phyloP scores from a whole-genome alignment of 306 rosid species.

The Fragaria vesca region DNA sequence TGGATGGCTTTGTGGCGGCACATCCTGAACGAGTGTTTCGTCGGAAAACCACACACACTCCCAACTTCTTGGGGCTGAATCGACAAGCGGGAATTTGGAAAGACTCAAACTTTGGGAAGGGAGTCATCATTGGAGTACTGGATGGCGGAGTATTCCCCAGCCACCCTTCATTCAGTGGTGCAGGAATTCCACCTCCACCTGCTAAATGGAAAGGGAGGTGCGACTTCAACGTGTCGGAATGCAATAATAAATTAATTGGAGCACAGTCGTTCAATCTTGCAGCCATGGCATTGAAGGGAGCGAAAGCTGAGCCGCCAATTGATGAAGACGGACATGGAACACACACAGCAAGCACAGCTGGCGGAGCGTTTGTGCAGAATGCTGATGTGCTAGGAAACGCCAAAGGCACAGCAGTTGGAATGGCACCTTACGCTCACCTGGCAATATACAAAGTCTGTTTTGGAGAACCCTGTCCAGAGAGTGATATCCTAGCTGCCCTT shows the following conservation, averaged over 20 bases:
- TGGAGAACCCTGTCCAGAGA: constrained; percentile 37
- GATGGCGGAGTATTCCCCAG: constrained; percentile 59
- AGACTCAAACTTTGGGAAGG: constrained; percentile 69
- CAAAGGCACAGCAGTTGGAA: constrained; percentile 69
- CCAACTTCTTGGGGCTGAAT: constrained; percentile 62
- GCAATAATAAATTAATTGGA: constrained; percentile 80
- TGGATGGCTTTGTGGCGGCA: constrained; percentile 57
- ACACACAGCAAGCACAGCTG: constrained; percentile 74
- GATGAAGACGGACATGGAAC: constrained; percentile 69
- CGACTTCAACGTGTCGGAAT: constrained; percentile 44
- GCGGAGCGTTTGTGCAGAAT: constrained; percentile 52
- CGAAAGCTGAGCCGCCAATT: constrained; percentile 43
- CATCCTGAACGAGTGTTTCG: constrained; percentile 40
- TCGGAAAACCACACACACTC: constrained; percentile 62
- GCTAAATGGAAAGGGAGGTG: constrained; percentile 80
- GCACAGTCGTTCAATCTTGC: constrained; percentile 59
- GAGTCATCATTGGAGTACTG: constrained; percentile 68
- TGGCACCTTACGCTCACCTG: constrained; percentile 72
- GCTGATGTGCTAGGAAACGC: constrained; percentile 80
- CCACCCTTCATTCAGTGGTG: constrained; percentile 70
- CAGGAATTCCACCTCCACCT: constrained; percentile 70
- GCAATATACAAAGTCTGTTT: constrained; percentile 54
- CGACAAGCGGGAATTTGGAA: constrained; percentile 54
- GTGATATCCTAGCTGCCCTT: constrained; percentile 38
- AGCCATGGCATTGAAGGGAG: constrained; percentile 30